These are phyloP conservation scores for Penicillium sp. DNA, from an alignment of 2,329 filamentous ascomycete species.

Conservation along the genomic window DNA sequence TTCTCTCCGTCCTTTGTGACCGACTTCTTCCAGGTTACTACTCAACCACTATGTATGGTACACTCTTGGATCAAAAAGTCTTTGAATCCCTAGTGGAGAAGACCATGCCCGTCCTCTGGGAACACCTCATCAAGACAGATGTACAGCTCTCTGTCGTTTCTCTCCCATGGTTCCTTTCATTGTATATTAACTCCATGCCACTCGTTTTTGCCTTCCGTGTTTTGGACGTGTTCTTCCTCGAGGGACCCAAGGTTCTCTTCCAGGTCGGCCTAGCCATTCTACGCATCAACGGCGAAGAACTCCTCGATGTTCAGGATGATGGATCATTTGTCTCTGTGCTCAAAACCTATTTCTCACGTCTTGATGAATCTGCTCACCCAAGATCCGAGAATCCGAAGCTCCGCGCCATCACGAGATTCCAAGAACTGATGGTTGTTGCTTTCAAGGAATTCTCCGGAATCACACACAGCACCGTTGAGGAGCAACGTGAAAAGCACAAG, in stretches of 20 bases:
- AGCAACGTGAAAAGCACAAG: conserved; percentile 89
- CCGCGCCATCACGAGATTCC: conserved; percentile 90
- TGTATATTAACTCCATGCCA: conserved; percentile 99
- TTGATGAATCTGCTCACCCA: conserved; percentile 95
- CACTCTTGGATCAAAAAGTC: conserved; percentile 91
- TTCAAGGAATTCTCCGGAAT: conserved; percentile 98
- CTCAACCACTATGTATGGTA: conserved; percentile 99
- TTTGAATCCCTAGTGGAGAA: conserved; percentile 98
- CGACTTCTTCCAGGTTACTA: conserved; percentile 95
- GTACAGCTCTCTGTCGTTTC: conserved; percentile 97
- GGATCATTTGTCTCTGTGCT: conserved; percentile 95
- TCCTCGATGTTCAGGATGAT: conserved; percentile 90
- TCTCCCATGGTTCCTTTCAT: conserved; percentile 93
- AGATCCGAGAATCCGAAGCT: conserved; percentile 95
- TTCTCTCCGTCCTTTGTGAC: conserved; percentile 89
- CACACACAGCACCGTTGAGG: conserved; percentile 88
- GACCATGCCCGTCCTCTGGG: conserved; percentile 98
- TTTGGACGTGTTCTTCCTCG: conserved; percentile 95
- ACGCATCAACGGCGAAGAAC: conserved; percentile 93
- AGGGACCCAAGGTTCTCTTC: conserved; percentile 96
- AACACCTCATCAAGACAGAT: conserved; percentile 94
- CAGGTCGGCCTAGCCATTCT: conserved; percentile 97
- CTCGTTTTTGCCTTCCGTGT: conserved; percentile 96
- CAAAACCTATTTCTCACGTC: conserved; percentile 88
- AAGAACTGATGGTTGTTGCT: conserved; percentile 97